Conservation (phyloP, 2,329 filamentous ascomycete genomes). For the Chrysosphaeria jannelii region DNA sequence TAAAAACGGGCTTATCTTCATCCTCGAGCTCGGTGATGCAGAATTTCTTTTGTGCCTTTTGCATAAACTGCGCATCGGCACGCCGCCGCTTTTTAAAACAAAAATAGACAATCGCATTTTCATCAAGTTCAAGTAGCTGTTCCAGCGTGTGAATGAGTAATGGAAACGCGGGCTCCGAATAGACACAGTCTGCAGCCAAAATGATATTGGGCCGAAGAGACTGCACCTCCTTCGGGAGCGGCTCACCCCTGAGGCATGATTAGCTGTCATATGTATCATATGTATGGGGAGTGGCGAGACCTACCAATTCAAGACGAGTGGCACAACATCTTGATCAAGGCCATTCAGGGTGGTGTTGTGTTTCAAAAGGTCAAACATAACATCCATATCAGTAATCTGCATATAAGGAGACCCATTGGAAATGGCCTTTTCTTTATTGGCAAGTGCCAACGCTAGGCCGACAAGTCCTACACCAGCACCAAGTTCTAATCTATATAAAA, state of each 20-base stretch:
- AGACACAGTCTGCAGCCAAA: slow-evolving; percentile 88
- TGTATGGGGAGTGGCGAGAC: slow-evolving; percentile 5
- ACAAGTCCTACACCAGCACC: slow-evolving; percentile 80
- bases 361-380: slow-evolving; percentile 65
- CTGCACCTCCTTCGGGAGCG: slow-evolving; percentile 20
- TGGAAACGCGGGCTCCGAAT: slow-evolving; percentile 88
- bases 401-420: slow-evolving; percentile 16
- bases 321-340: slow-evolving; percentile 28
- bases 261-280: not conserved
- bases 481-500: slow-evolving; percentile 43
- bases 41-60: slow-evolving; percentile 37
- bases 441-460: slow-evolving; percentile 29
- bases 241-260: slow-evolving; percentile 22
- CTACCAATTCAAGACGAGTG: slow-evolving; percentile 56
- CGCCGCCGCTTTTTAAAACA: slow-evolving; percentile 84
- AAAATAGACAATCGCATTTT: slow-evolving; percentile 30
- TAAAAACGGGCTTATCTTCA: slow-evolving; percentile 25
- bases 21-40: slow-evolving; percentile 29
- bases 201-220: slow-evolving; percentile 43
- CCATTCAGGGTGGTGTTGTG: slow-evolving; percentile 64
- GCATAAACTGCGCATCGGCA: slow-evolving; percentile 49
- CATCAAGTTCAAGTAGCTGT: slow-evolving; percentile 39
- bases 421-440: slow-evolving; percentile 10
- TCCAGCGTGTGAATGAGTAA: slow-evolving; percentile 51
- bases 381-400: slow-evolving; percentile 59